phyloP scores from a whole-genome alignment of 768 basidiomycete species.

The Suillus hirtellus region DNA sequence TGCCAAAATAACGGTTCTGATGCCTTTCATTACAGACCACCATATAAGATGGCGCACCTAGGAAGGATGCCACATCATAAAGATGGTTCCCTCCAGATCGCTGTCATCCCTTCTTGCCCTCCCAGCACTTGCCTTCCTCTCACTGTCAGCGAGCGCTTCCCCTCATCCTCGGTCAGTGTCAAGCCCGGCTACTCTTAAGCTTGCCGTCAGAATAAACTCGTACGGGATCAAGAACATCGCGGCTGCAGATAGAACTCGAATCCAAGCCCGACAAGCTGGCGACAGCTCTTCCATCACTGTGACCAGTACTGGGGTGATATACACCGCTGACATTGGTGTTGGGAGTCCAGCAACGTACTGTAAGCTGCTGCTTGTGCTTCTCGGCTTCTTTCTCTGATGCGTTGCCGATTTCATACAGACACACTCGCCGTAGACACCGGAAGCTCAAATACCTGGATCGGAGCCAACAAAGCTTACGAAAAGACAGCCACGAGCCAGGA shows the following conservation, averaged over 20 bases:
- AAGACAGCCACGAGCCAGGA: constrained; percentile 43
- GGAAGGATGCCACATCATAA: neutral
- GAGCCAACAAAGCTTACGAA: constrained; percentile 44
- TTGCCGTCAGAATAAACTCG: constrained; percentile 7
- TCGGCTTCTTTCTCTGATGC: neutral
- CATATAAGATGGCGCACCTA: too few species aligned
- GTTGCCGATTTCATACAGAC: too few species aligned
- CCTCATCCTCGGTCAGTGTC: constrained; percentile 5
- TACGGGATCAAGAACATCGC: constrained; percentile 8
- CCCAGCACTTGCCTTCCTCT: constrained; percentile 2
- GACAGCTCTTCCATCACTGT: constrained; percentile 9
- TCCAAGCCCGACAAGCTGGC: neutral
- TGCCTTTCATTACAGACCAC: too few species aligned
- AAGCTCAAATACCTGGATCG: constrained; percentile 54
- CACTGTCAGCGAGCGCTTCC: neutral
- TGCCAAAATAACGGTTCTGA: too few species aligned
- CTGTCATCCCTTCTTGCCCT: constrained; percentile 5
- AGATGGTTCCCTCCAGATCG: constrained; percentile 11
- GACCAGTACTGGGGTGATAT: constrained; percentile 17
- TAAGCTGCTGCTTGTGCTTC: neutral
- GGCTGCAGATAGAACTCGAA: constrained; percentile 10
- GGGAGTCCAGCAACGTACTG: constrained; percentile 16
- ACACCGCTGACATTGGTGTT: constrained; percentile 17
- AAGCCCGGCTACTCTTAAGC: constrained; percentile 2
- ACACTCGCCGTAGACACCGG: constrained; percentile 18